phyloP scores from a whole-genome alignment of 139 green algal species.

The Desmodesmus armatus region DNA sequence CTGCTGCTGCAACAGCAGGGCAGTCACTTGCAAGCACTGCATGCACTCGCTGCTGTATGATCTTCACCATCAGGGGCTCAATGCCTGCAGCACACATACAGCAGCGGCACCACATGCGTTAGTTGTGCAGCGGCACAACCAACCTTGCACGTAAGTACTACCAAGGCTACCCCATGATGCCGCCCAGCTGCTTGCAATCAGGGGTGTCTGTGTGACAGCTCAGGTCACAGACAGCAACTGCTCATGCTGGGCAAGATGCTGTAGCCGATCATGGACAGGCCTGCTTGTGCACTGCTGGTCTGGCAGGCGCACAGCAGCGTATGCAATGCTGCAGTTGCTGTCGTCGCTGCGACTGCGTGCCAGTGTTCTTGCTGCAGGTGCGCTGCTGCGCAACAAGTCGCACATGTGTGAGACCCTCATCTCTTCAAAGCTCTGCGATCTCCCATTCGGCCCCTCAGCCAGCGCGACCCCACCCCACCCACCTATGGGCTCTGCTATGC shows the following conservation, averaged over 20 bases:
- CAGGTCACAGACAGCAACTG: too few relatives aligned
- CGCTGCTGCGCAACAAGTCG: neutral
- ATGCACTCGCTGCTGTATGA: slow-evolving; percentile 76
- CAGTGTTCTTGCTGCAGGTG: neutral
- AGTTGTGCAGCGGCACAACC: too few relatives aligned
- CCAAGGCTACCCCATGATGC: too few relatives aligned
- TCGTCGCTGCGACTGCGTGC: neutral
- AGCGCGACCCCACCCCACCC: slow-evolving; percentile 14
- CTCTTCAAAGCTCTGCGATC: slow-evolving; percentile 85
- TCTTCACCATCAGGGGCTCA: slow-evolving; percentile 77
- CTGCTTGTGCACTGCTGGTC: too few relatives aligned
- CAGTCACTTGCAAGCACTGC: neutral
- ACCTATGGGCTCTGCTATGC: slow-evolving; percentile 87
- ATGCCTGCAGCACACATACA: slow-evolving; percentile 60
- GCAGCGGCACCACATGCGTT: too few relatives aligned
- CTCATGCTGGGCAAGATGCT: too few relatives aligned
- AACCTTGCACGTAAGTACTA: too few relatives aligned
- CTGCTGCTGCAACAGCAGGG: neutral
- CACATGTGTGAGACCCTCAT: neutral
- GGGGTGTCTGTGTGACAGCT: too few relatives aligned
- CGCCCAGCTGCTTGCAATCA: too few relatives aligned
- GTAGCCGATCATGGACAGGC: too few relatives aligned
- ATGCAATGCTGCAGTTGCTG: neutral
- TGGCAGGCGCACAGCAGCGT: too few relatives aligned
- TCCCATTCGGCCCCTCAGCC: slow-evolving; percentile 37